Percentiles rank a stretch among this genome's conserved stretches.
Conservation (phyloP, 2,329 filamentous ascomycete genomes). For the Arthrobotrys pseudoclavata region DNA sequence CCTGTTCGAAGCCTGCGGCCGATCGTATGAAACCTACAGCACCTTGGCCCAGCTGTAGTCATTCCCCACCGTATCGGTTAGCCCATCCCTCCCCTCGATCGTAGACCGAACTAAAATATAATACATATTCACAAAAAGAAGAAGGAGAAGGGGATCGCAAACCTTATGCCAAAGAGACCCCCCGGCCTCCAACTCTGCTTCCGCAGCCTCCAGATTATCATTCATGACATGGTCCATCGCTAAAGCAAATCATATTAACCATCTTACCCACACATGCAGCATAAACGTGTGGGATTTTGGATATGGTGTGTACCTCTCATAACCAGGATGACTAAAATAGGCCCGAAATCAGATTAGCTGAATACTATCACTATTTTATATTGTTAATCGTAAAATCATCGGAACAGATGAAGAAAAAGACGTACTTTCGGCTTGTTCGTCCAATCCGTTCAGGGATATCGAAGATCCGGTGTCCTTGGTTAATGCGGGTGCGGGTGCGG, state of each 20-base stretch:
- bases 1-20: slow-evolving; percentile 90
- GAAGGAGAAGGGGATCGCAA: not conserved
- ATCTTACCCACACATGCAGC: not conserved
- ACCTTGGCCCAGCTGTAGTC: slow-evolving; percentile 77
- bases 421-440: slow-evolving; percentile 57
- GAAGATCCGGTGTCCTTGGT: slow-evolving; percentile 31
- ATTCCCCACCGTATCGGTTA: not conserved
- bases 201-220: slow-evolving; percentile 88
- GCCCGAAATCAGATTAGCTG: not conserved
- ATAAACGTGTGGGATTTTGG: not conserved
- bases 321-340: slow-evolving; percentile 40
- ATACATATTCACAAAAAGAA: not conserved
- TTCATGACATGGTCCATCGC: slow-evolving; percentile 77
- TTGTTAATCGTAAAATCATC: not conserved
- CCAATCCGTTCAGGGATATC: slow-evolving; percentile 50
- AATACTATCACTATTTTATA: not conserved
- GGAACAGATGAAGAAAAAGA: not conserved
- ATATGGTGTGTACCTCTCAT: slow-evolving; percentile 39
- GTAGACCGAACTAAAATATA: not conserved
- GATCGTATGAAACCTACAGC: slow-evolving; percentile 88
- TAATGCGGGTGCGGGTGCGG: slow-evolving; percentile 5
- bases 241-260: slow-evolving; percentile 12
- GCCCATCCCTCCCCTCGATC: not conserved
- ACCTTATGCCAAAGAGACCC: slow-evolving; percentile 88
- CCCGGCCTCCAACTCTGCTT: slow-evolving; percentile 78